Percentiles rank a stretch among this genome's conserved stretches.
Evolutionary conservation across 2,329 filamentous ascomycete species (phyloP).

Genomic region (Triangularia verruculosa): DNA sequence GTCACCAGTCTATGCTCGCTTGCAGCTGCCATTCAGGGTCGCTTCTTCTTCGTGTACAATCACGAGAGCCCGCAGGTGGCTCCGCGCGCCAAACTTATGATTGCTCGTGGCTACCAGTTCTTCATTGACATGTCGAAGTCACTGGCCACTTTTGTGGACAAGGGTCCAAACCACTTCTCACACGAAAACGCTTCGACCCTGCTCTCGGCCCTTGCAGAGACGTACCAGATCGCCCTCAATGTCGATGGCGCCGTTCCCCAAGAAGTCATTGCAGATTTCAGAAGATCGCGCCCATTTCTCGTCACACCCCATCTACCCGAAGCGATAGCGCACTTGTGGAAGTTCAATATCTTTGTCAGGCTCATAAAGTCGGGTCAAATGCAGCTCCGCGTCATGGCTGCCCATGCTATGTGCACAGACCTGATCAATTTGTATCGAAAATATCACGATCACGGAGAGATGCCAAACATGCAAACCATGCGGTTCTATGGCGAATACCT

Average conservation of each 20-base stretch:
- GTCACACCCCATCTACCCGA: conserved; percentile 41
- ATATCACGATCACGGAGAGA: conserved; percentile 46
- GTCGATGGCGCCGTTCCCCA: conserved; percentile 37
- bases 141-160: conserved; percentile 50
- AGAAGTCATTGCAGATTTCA: conserved; percentile 34
- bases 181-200: conserved; percentile 42
- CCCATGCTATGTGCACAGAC: conserved; percentile 68
- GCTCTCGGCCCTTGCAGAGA: conserved; percentile 42
- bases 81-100: conserved; percentile 12
- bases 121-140: conserved; percentile 43
- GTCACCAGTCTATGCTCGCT: conserved; percentile 40
- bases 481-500: conserved; percentile 68
- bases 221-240: conserved; percentile 43
- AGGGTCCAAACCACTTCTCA: conserved; percentile 51
- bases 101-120: conserved; percentile 35
- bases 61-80: conserved; percentile 31
- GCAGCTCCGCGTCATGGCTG: conserved; percentile 80
- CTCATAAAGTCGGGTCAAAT: conserved; percentile 83
- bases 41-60: not conserved
- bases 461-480: conserved; percentile 49
- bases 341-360: conserved; percentile 64
- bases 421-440: conserved; percentile 65
- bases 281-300: conserved; percentile 37
- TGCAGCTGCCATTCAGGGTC: conserved; percentile 32
- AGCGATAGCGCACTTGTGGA: conserved; percentile 63